Conservation (phyloP, 345 rosid species). For the thale cress (Arabidopsis thaliana) region DNA sequence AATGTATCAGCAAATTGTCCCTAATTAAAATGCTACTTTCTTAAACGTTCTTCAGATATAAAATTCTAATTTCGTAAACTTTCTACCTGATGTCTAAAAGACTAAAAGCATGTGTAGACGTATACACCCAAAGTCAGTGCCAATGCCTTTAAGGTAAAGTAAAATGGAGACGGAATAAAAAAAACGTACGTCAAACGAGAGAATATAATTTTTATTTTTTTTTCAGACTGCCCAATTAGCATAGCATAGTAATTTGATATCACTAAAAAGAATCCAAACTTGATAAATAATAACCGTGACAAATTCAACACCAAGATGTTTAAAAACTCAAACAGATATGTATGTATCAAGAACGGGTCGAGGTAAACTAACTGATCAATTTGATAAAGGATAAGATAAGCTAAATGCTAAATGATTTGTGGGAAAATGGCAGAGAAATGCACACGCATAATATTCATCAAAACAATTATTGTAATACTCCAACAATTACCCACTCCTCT, state of each 20-base stretch:
- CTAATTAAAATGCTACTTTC: not conserved
- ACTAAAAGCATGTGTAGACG: not conserved
- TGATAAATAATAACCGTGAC: not conserved
- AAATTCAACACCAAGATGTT: not conserved
- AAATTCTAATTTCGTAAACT: not conserved
- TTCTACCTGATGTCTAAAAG: conserved; percentile 1
- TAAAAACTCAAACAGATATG: not conserved
- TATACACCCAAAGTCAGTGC: conserved; percentile 2
- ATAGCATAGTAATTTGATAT: not conserved
- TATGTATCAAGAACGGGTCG: not conserved
- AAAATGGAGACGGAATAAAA: not conserved
- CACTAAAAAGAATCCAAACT: not conserved
- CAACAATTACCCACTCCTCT: conserved; percentile 41
- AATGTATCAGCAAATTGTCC: not conserved
- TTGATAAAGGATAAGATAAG: not conserved
- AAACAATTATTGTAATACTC: conserved; percentile 28
- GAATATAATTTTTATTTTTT: not conserved
- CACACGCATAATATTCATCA: conserved; percentile 24
- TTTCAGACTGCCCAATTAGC: not conserved
- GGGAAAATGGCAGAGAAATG: conserved; percentile 20
- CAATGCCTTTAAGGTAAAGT: not conserved
- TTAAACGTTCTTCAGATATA: not conserved
- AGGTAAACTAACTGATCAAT: not conserved
- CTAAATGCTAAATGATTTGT: not conserved
- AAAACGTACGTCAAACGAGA: not conserved